phyloP scores from a whole-genome alignment of 1,284 basidiomycete genomes.

The Polyporus tsugae region DNA sequence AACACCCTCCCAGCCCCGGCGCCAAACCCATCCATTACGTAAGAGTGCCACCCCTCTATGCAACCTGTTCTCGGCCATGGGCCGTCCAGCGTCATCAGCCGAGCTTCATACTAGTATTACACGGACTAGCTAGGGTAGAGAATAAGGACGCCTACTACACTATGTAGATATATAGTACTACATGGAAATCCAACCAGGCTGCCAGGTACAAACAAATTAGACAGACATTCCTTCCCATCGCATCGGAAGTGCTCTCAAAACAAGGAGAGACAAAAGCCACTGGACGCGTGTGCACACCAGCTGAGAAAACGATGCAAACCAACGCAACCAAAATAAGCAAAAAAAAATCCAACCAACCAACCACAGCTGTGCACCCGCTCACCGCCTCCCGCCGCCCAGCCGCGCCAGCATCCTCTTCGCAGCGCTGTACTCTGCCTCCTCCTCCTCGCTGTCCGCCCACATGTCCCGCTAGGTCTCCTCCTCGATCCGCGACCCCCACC shows the following conservation, averaged over 20 bases:
- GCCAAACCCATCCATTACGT: slow-evolving; percentile 17
- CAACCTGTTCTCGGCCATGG: too few species aligned
- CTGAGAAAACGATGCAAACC: neutral
- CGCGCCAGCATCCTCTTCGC: slow-evolving; percentile 60
- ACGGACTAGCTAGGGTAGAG: slow-evolving; percentile 20
- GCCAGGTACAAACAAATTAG: slow-evolving; percentile 10
- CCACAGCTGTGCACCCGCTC: slow-evolving; percentile 2
- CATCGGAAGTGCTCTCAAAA: neutral
- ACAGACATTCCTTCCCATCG: neutral
- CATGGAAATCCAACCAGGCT: neutral
- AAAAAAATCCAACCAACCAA: too few species aligned
- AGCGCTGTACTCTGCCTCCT: slow-evolving; percentile 69
- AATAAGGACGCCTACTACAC: neutral
- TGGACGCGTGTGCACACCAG: neutral
- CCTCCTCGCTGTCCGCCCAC: slow-evolving; percentile 79
- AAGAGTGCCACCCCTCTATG: too few species aligned
- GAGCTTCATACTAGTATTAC: slow-evolving; percentile 10
- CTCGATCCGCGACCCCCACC: slow-evolving; percentile 41
- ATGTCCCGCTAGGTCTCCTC: slow-evolving; percentile 47
- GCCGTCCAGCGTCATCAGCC: too few species aligned
- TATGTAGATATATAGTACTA: neutral
- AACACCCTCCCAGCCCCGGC: slow-evolving; percentile 3
- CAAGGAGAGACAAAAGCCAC: neutral
- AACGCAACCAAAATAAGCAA: neutral
- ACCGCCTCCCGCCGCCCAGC: slow-evolving; percentile 48